Evolutionary conservation across 441 rosid species (phyloP), one percentile per base, ranked within the genome.

Genomic region (Bocquillonia castaneifolia): DNA sequence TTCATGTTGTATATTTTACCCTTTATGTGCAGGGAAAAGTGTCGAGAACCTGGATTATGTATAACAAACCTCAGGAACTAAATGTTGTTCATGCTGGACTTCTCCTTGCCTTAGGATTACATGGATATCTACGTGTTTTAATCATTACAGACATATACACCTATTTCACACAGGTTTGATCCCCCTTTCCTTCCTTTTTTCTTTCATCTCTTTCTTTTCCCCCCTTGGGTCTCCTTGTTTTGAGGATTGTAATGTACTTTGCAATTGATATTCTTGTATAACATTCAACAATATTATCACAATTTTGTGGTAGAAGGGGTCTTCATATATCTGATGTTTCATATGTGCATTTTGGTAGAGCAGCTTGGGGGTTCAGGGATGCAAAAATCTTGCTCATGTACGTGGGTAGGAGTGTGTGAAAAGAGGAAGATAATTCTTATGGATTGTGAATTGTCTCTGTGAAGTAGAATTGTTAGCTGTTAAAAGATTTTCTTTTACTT

Each of bases 21-120:
- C 17, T 71, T 66, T 37, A 32, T 79, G 78, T 81, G 72, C 88
- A 95, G 99, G 98, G 98, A 66, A 95, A 89, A 77, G 88, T 92
- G 78, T 95, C 99, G 66, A 86, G 99, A 81, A 90, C 98, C 28
- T 95, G 99, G 99, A 86, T 95, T 71, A 78, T 69, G 62, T 95
- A 95, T 77, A 95, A 95, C 83, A 92, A 85, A 84, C 97, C 99
- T 18, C 82, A 81, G 77, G 97, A 90, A 79, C 88, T 97, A 79
- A 92, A 83, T 83, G 90, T 79, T 67, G 64, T 78, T 78, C 99
- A 95, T 75, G 95, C 99, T 66, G 99, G 99, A 69, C 98, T 95
- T 76, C 88, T 95, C 51, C 88, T 92, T 76, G 97, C 98, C 25
- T 78, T 95, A 77, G 99, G 98, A 73, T 80, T 95, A 77, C 99